Percentiles rank a stretch among this genome's conserved stretches.
Conservation (phyloP, 2,329 filamentous ascomycete species). For the Alternaria tenuissima region DNA sequence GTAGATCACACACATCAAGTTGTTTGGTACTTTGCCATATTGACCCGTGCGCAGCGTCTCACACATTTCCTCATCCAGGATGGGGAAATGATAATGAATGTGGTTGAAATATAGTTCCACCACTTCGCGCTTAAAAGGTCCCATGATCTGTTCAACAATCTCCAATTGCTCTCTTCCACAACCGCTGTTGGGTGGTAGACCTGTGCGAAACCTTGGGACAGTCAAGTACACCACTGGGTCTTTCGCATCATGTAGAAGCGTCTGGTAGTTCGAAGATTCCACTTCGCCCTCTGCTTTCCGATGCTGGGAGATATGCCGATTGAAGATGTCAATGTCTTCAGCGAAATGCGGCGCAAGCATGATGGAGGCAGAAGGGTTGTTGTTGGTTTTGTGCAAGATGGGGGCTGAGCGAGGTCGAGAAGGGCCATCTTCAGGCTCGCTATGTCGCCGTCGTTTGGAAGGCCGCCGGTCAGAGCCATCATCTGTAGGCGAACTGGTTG, state of each 20-base stretch:
- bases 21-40: conserved; percentile 44
- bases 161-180: conserved; percentile 52
- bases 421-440: conserved; percentile 33
- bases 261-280: conserved; percentile 57
- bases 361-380: conserved; percentile 47
- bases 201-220: conserved; percentile 60
- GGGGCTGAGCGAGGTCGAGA: conserved; percentile 36
- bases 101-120: conserved; percentile 57
- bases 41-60: conserved; percentile 47
- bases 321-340: conserved; percentile 53
- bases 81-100: conserved; percentile 50
- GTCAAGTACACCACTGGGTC: conserved; percentile 55
- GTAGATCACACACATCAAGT: conserved; percentile 52
- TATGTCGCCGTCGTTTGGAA: conserved; percentile 40
- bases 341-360: conserved; percentile 53
- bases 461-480: conserved; percentile 33
- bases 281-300: conserved; percentile 33
- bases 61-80: conserved; percentile 52
- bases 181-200: conserved; percentile 45
- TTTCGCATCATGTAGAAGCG: conserved; percentile 57
- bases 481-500: conserved; percentile 32
- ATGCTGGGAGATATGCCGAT: conserved; percentile 50
- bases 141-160: conserved; percentile 53
- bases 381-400: conserved; percentile 40
- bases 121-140: conserved; percentile 49